Evolutionary conservation across 148 eudicot species (phyloP), one percentile per base, ranked within the genome.

Genomic region (Agrostemma githago): DNA sequence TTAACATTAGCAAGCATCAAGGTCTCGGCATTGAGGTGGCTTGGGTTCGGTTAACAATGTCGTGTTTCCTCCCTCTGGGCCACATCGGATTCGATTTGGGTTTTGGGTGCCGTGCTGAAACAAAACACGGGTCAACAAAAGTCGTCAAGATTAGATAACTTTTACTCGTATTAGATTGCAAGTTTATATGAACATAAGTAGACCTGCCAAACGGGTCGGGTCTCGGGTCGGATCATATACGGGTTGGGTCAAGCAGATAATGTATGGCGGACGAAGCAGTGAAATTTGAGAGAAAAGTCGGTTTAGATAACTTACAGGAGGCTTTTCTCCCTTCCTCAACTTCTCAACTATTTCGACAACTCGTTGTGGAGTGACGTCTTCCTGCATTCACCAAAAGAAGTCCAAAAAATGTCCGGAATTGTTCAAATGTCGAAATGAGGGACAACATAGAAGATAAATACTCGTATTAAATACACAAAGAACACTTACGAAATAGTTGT

Each of bases 11-110:
- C 96, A 90, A 42, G 98, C 96, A 78, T 93, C 96, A 76, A 93
- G 89, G 81, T 93, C 93, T 72, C 96, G 84, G 76, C 92, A 93
- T 60, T 90, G 92, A 51, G 98, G 98, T n/a, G 98, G 84, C 87
- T 77, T 87, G 14, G 98, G 98, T 67, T 93, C 96, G 51, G 90
- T 74, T 74, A 93, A 78, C 88, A 93, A 86, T 54, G 98, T 89
- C 51, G 86, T 85, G 70, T 86, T 90, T 73, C 98, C 96, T 37
- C 96, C 98, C 81, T 88, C 94, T 6, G 98, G 98, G 2, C 92
- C 93, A 42, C 78, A 76, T 62, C 80, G 88, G 59, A 82, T 77
- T 69, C 98, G 86, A 20, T 75, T 62, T 4, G 92, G 87, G 63
- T 90, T 90, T 78, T 90, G 98, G 6, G 98, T 93, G 80, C 98